Base-by-base conservation (phyloP, 305 asterid species). In the Vinca major region DNA sequence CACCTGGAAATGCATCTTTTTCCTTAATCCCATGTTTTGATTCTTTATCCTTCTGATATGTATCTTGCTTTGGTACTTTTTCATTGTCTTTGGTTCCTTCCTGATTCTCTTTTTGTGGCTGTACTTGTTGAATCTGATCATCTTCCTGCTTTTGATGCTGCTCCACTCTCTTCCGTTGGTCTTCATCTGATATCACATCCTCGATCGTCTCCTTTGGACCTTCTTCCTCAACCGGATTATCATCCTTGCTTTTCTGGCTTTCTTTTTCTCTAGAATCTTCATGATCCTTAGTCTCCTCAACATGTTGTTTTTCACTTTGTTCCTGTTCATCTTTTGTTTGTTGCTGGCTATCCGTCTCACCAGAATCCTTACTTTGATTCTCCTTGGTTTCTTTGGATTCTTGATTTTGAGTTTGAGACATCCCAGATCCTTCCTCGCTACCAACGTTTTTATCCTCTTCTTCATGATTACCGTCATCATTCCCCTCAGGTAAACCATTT, bases 141-240 rank as follows among this genome's bases (percentile, higher is more conserved):
- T 88, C 89, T 72, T 82, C 89, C 9, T 72, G 81, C 67, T 71
- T 72, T 68, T 86, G 95, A 69, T 90, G 90, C 37, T 85, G 83
- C 66, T 85, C 87, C 50, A 86, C 50, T 63, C 92, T 72, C 58
- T 74, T 69, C 20, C 66, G 86, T 43, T 85, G 85, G 61, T 89
- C 96, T 67, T 82, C 86, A 52, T 88, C 93, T 7, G 95, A 66
- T 60, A 84, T 82, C 26, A 74, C 74, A 60, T 84, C 66, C 63
- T 71, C 74, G 2, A 53, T 63, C 51, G 45, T 65, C 5, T 74
- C 78, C 7, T 41, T 62, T 7, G 82, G 36, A 74, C 62, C 62
- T 20, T 39, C 66, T 50, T 79, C 78, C 57, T 65, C 79, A n/a
- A 10, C 52, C 26, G 61, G 77, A 20, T 54, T 58, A 26, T 72